Evolutionary conservation across 768 basidiomycete genomes (phyloP).

Genomic region (Psilocybe azurescens): DNA sequence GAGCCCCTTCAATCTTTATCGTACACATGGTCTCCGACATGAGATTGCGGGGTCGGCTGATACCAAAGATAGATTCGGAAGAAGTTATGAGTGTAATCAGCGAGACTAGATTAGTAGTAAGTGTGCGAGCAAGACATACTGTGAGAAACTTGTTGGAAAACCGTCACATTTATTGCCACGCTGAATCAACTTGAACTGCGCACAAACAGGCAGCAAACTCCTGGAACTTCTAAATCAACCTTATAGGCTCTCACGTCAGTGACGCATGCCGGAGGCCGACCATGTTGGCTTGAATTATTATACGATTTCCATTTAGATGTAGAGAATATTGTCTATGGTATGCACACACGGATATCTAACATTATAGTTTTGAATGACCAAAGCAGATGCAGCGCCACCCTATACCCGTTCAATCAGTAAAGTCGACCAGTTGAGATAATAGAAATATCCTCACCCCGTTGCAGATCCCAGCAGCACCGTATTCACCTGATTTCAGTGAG

Average conservation of each 20-base stretch:
- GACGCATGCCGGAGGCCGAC: constrained; percentile 6
- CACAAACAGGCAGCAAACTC: constrained; percentile 13
- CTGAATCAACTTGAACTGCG: constrained; percentile 6
- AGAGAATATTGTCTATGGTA: constrained; percentile 14
- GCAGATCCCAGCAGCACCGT: constrained; percentile 96
- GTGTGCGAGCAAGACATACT: constrained; percentile 20
- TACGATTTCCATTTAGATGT: constrained; percentile 16
- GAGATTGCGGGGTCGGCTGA: constrained; percentile 11
- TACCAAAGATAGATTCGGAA: constrained; percentile 18
- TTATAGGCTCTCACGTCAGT: constrained; percentile 21
- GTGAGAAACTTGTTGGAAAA: constrained; percentile 18
- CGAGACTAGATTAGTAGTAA: constrained; percentile 1
- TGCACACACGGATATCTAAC: constrained; percentile 22
- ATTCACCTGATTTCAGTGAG: constrained; percentile 89
- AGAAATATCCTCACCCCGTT: constrained; percentile 76
- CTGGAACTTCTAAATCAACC: constrained; percentile 3
- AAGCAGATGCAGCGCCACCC: constrained; percentile 93
- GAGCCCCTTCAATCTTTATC: constrained; percentile 6
- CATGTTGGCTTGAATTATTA: constrained; percentile 1
- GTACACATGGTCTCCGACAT: constrained; percentile 9
- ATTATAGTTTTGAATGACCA: constrained; percentile 86
- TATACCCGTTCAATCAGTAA: constrained; percentile 35
- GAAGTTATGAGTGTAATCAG: constrained; percentile 6
- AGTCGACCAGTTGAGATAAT: constrained; percentile 4
- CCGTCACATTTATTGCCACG: not conserved